Evolutionary conservation across 306 rosid genomes (phyloP), one percentile per base, ranked within the genome.

Genomic region (Pyrus communis): DNA sequence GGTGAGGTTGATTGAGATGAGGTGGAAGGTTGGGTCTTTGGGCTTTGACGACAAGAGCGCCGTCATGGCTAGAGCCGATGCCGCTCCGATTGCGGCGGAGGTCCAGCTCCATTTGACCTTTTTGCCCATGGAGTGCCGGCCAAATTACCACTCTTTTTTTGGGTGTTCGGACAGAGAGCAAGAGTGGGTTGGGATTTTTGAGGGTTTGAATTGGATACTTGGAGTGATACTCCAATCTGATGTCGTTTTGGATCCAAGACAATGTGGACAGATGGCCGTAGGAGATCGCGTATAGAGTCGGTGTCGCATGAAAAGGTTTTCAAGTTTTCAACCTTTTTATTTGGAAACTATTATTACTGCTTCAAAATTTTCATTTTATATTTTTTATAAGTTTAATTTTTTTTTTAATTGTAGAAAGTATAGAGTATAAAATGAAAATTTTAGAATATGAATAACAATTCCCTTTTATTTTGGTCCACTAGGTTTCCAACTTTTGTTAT

Each of bases 1-100:
- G 30, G 97, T 88, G 83, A 95, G 81, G 73, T 82, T 82, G 31
- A 95, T 92, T 6, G 97, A 90, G n/a, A 94, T 81, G 21, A 95
- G 80, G 27, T 85, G 81, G 82, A 94, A 94, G 8, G 89, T 89
- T 17, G 97, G 98, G 78, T 94, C 93, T 43, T 87, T 94, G 3
- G 98, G 98, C 82, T 85, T 90, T 0, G 96, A 89, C 4, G 86
- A 78, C 5, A 92, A 11, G 1, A 89, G 12, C 1, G 89, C 83
- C 38, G 87, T 62, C 7, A 92, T 85, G 12, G 95, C 97, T 15
- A 84, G 51, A 10, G 91, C 97, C 7, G 98, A 77, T 7, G 92
- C 96, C 3, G 97, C 96, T 64, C 96, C 97, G 65, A 91, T 68
- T 0, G 86, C 5, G 2, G 97, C 98, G 12, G 96, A 87, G 73